Evolutionary conservation across 2,329 filamentous ascomycete genomes (phyloP), one percentile per base, ranked within the genome.

Genomic region (Xylariaceae sp.): DNA sequence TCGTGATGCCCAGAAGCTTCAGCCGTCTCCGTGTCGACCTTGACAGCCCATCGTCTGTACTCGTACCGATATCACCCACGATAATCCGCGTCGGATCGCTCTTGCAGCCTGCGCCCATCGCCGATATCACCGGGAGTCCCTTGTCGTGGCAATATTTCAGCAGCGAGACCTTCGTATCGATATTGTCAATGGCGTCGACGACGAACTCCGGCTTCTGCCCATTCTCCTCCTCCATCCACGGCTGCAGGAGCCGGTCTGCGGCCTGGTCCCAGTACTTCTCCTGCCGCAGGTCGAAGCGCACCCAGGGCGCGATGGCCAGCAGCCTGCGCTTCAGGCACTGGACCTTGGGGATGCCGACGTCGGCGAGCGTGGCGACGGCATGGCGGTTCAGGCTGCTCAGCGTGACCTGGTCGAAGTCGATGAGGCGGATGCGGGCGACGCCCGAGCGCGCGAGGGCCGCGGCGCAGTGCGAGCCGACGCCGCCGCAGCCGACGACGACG

Each of bases 171-270:
- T 98, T 98, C 40, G 89, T 95, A 38, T 95, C 88, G 48, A 98
- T 97, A 60, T 98, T 97, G 65, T 98, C 93, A 52, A 98, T 98
- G 17, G 91, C 94, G 65, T 98, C 93, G 28, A 98, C 80, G n/a
- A 98, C 81, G 57, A 84, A 98, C 55, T 91, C 85, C 1, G 90
- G 89, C 54, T 74, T 74, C 59, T 76, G 78, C 13, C 72, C 80
- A 4, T 65, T 71, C 32, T 68, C 69, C 19, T 70, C 39, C 13
- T 36, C 33, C 11, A 28, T 17, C 82, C 88, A 89, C 0, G 79
- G 71, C 0, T 69, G 79, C 32, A 98, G 69, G 48, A 96, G 69
- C 9, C 67, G 61, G 6, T 77, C 75, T 0, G 89, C 89, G 9
- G 73, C 81, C 13, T 71, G 63, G 35, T 76, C 81, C 47, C 81